phyloP scores from a whole-genome alignment of 352 stramenopile genomes.

The Pseudoperonospora humuli region DNA sequence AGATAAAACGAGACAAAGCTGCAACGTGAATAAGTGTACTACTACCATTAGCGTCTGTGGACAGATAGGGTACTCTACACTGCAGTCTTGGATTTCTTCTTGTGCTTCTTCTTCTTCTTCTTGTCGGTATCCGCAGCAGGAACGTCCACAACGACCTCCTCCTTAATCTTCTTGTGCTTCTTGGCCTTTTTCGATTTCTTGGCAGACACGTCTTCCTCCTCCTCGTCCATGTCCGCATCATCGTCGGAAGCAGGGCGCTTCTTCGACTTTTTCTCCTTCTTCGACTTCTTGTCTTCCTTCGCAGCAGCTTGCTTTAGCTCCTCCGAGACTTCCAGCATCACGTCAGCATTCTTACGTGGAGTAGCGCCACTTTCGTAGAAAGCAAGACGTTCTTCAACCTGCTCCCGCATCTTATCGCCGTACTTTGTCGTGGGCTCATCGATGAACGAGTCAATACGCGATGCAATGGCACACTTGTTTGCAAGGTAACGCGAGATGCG shows the following conservation, averaged over 20 bases:
- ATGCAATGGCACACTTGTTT: slow-evolving; percentile 99
- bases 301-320: slow-evolving; percentile 73
- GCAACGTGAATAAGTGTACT: slow-evolving; percentile 42
- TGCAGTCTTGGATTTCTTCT: slow-evolving; percentile 73
- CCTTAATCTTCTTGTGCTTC: slow-evolving; percentile 48
- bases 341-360: slow-evolving; percentile 98
- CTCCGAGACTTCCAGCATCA: slow-evolving; percentile 95
- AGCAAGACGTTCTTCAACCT: slow-evolving; percentile 98
- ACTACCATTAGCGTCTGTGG: slow-evolving; percentile 28
- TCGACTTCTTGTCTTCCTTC: slow-evolving; percentile 47
- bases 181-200: slow-evolving; percentile 84
- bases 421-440: slow-evolving; percentile 95
- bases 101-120: slow-evolving; percentile 80
- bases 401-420: slow-evolving; percentile 97
- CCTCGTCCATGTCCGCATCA: slow-evolving; percentile 47
- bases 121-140: slow-evolving; percentile 34
- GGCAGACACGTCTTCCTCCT: slow-evolving; percentile 47
- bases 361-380: slow-evolving; percentile 99
- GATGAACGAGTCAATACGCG: slow-evolving; percentile 98
- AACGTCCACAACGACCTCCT: slow-evolving; percentile 18
- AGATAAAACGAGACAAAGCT: slow-evolving; percentile 12
- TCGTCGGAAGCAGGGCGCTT: slow-evolving; percentile 67
- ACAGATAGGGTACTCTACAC: slow-evolving; percentile 39
- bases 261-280: slow-evolving; percentile 77
- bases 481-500: slow-evolving; percentile 98